Evolutionary conservation across 176 grass and related monocot genomes (phyloP).

Genomic region (Carex parvula): DNA sequence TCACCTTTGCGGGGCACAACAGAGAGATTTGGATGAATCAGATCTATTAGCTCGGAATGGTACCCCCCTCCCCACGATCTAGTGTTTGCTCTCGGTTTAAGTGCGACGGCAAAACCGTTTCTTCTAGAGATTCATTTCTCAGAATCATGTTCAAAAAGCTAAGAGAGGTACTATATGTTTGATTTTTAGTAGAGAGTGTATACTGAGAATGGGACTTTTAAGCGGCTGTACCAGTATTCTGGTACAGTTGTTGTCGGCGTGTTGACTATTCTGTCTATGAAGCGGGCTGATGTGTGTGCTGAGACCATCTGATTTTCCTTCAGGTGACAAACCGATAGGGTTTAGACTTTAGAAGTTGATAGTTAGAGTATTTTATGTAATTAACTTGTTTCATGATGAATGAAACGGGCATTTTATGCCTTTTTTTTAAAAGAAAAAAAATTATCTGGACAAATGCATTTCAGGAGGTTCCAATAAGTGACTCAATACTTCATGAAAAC

Average conservation of each 20-base stretch:
- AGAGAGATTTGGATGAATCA: not conserved
- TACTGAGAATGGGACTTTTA: no score
- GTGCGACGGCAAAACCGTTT: not conserved
- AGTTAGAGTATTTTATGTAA: no score
- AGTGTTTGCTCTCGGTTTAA: not conserved
- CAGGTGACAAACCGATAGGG: no score
- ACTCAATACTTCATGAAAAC: not conserved
- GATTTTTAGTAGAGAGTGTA: not conserved
- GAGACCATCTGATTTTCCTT: no score
- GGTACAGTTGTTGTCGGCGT: no score
- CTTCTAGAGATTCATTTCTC: not conserved
- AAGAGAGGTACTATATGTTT: not conserved
- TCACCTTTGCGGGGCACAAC: not conserved
- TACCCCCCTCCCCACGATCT: not conserved
- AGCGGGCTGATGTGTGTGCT: no score
- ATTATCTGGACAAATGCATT: not conserved
- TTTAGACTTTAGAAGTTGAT: no score
- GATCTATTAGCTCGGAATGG: not conserved
- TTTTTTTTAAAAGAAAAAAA: no score
- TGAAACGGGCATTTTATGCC: no score
- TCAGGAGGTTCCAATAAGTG: not conserved
- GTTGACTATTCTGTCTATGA: no score
- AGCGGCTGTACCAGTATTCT: no score
- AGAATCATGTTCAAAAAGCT: not conserved
- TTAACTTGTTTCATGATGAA: no score